Evolutionary conservation across 305 asterid genomes (phyloP).

Genomic region (Nicotiana rustica): DNA sequence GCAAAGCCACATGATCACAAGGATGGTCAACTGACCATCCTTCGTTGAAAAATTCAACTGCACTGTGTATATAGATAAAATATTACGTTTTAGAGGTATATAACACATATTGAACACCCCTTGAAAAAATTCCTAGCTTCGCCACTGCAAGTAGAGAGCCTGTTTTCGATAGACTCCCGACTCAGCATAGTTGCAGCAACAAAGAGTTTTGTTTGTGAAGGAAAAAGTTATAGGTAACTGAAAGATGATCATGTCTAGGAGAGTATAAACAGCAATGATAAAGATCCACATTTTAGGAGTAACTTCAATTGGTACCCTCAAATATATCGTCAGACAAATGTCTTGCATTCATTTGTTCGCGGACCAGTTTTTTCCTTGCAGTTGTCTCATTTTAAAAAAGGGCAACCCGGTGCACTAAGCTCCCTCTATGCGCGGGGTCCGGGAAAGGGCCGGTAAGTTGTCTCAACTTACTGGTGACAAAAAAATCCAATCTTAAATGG

Average conservation of each 20-base stretch:
- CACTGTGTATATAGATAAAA: too few species aligned
- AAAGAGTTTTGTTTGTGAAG: neutral
- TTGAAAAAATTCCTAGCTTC: too few species aligned
- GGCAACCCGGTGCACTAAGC: too few species aligned
- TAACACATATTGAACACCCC: too few species aligned
- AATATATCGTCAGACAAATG: neutral
- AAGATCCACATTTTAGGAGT: neutral
- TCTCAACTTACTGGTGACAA: neutral
- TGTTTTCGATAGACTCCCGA: too few species aligned
- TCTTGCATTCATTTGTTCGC: neutral
- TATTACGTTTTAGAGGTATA: too few species aligned
- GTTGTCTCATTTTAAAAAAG: neutral
- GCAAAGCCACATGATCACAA: too few species aligned
- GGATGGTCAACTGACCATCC: too few species aligned
- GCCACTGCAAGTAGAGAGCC: too few species aligned
- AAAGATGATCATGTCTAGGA: neutral
- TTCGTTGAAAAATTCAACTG: too few species aligned
- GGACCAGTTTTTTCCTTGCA: neutral
- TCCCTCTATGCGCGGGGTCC: too few species aligned
- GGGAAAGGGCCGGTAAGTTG: neutral
- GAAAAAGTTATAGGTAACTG: neutral
- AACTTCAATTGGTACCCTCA: neutral
- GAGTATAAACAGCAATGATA: neutral
- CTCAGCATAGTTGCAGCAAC: too few species aligned
- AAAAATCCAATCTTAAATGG: neutral